Evolutionary conservation across 2,329 filamentous ascomycete species (phyloP), one percentile per base, ranked within the genome.

Genomic region (Fusarium nodosum): DNA sequence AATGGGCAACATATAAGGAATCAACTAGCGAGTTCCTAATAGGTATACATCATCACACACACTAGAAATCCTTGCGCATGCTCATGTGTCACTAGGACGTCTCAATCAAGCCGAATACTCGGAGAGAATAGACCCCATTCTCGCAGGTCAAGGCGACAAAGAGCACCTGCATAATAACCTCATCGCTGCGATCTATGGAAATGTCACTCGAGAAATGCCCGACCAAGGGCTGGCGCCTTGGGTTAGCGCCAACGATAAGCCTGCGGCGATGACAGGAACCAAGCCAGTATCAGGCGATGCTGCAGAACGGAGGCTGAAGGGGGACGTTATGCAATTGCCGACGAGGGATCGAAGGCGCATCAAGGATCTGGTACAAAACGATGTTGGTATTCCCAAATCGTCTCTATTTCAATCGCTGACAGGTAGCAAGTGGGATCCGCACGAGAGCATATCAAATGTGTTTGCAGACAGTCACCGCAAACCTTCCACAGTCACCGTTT

Each of bases 161-260:
- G 84, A 87, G 60, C 88, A 90, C 74, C 81, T 90, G 5, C 90
- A 92, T 74, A 91, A 92, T 77, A 88, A 90, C 78, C 85, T 92
- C 53, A 81, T 91, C 66, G 83, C 88, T 60, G 88, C 87, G 57
- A 88, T 91, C 72, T 89, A 89, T 77, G 88, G 85, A 74, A 92
- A 92, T 83, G 86, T 91, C 64, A 91, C 88, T 36, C 82, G 90
- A 60, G 90, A 91, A 76, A 87, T 90, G 82, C 89, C 90, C 61
- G 89, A 91, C 69, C 84, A 84, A 76, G 89, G 89, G 72, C 85
- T 90, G 74, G 90, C 90, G 48, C 87, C 88, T 64, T 92, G 89
- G 89, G 90, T 91, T 76, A 91, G 88, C 77, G 88, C 89, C 56
- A 90, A 91, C 74, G 89, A 91, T 72, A 91, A 91, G 73, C 88